Conservation (phyloP, 768 basidiomycete species). For the Gautieria morchelliformis region DNA sequence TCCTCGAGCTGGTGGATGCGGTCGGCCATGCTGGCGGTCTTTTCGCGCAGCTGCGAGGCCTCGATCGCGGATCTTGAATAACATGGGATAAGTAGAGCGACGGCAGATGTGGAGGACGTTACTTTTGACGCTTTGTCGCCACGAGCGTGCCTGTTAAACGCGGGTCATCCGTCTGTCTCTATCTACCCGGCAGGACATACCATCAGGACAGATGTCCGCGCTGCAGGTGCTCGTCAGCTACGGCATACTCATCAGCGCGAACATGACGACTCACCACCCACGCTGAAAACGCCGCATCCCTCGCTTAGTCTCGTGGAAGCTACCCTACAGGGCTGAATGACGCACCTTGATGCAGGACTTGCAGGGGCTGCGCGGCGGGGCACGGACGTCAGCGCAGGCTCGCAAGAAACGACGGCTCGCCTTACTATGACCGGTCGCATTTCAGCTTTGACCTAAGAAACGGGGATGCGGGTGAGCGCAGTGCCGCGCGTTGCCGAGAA, state of each 20-base stretch:
- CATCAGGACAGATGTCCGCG: slow-evolving; percentile 9
- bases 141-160: slow-evolving; percentile 2
- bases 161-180: not conserved
- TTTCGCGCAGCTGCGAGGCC: slow-evolving; percentile 6
- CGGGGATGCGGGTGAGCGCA: too few species aligned
- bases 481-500: too few species aligned
- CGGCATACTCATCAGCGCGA: not conserved
- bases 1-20: slow-evolving; percentile 6
- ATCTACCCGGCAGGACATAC: not conserved
- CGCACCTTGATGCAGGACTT: slow-evolving; percentile 9
- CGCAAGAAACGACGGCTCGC: not conserved
- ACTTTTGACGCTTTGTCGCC: slow-evolving; percentile 9
- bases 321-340: not conserved
- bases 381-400: not conserved
- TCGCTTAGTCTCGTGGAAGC: not conserved
- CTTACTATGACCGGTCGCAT: slow-evolving; percentile 8
- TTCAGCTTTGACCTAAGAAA: slow-evolving; percentile 8
- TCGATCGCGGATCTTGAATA: slow-evolving; percentile 4
- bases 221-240: not conserved
- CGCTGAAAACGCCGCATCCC: not conserved
- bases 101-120: not conserved
- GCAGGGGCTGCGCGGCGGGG: not conserved
- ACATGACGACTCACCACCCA: slow-evolving; percentile 2
- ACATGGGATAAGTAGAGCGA: not conserved
- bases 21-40: slow-evolving; percentile 5